Evolutionary conservation across 345 rosid species (phyloP).

Genomic region (Leavenworthia alabamica): DNA sequence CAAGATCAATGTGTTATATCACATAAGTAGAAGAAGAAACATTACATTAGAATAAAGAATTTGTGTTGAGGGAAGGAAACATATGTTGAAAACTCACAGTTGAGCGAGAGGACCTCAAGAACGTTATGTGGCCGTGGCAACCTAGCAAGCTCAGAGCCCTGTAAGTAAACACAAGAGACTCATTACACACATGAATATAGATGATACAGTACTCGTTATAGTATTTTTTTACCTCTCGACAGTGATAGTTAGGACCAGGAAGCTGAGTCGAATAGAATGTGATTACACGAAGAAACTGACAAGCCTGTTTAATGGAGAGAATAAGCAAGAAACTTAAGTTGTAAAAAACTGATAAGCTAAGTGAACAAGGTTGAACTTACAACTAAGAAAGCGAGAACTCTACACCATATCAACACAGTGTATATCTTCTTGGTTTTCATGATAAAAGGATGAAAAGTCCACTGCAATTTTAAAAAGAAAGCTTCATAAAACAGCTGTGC

Average conservation of each 20-base stretch:
- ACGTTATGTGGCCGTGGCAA: constrained; percentile 69
- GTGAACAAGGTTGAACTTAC: constrained; percentile 43
- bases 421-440: constrained; percentile 87
- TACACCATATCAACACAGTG: constrained; percentile 91
- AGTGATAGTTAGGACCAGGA: constrained; percentile 96
- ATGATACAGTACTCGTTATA: neutral
- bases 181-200: neutral
- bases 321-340: neutral
- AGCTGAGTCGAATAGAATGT: constrained; percentile 95
- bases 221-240: constrained; percentile 72
- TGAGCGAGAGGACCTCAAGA: constrained; percentile 60
- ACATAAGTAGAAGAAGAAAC: neutral
- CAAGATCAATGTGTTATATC: constrained; percentile 15
- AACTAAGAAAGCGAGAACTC: constrained; percentile 88
- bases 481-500: neutral
- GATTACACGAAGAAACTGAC: constrained; percentile 73
- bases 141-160: constrained; percentile 92
- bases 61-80: neutral
- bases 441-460: constrained; percentile 97
- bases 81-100: constrained; percentile 41
- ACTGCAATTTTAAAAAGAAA: constrained; percentile 40
- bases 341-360: neutral
- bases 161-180: constrained; percentile 4
- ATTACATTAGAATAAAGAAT: neutral
- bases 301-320: constrained; percentile 42